phyloP scores from a whole-genome alignment of 2,329 filamentous ascomycete genomes.

The Fonsecaea nubica region DNA sequence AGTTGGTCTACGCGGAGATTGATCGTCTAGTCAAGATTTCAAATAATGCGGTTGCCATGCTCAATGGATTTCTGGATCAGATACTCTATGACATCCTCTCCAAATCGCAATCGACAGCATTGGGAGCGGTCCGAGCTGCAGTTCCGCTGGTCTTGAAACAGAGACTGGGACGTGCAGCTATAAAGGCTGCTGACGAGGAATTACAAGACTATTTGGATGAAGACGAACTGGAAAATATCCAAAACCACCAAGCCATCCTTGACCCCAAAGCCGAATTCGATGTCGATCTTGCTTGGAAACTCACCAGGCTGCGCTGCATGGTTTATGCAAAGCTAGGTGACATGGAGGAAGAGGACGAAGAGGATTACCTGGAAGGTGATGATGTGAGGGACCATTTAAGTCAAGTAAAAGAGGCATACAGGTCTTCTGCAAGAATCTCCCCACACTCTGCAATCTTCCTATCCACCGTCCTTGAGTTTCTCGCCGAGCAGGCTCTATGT shows the following conservation, averaged over 20 bases:
- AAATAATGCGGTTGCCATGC: constrained; percentile 72
- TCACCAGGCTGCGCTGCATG: constrained; percentile 92
- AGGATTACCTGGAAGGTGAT: constrained; percentile 82
- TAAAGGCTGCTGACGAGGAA: constrained; percentile 83
- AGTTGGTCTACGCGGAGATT: constrained; percentile 89
- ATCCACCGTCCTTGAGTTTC: constrained; percentile 90
- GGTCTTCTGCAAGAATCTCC: constrained; percentile 72
- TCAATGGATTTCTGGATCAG: constrained; percentile 94
- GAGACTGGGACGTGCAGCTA: constrained; percentile 83
- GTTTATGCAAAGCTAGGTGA: constrained; percentile 96
- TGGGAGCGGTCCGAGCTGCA: constrained; percentile 77
- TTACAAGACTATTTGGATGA: constrained; percentile 85
- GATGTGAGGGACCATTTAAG: constrained; percentile 60
- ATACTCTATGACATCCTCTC: constrained; percentile 90
- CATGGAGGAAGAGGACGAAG: constrained; percentile 97
- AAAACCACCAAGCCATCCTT: constrained; percentile 60
- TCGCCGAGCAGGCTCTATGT: constrained; percentile 89
- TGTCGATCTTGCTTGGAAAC: constrained; percentile 91
- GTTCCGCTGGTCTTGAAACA: constrained; percentile 87
- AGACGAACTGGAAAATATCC: constrained; percentile 70
- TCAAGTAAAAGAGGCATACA: constrained; percentile 56
- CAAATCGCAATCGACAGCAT: constrained; percentile 75
- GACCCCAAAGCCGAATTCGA: constrained; percentile 72
- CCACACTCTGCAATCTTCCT: constrained; percentile 94
- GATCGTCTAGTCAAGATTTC: constrained; percentile 79